Evolutionary conservation across 495 filamentous ascomycete species (phyloP).

Genomic region (Podospora pseudopauciseta): DNA sequence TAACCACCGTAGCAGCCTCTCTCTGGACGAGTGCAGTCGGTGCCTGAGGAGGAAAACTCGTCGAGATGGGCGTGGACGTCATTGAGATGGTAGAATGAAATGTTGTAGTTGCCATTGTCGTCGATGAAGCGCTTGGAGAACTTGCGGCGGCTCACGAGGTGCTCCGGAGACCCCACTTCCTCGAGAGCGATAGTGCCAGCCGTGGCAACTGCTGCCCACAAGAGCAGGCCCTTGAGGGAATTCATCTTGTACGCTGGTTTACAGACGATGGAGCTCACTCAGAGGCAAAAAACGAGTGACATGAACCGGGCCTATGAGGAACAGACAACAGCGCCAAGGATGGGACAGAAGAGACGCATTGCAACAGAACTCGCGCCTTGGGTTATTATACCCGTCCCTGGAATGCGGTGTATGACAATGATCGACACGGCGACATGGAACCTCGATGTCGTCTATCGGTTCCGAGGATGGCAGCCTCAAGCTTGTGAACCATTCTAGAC

Average conservation of each 20-base stretch:
- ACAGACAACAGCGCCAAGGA: not conserved
- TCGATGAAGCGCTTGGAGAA: constrained; percentile 51
- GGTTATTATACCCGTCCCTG: not conserved
- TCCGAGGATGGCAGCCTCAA: not conserved
- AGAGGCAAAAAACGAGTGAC: not conserved
- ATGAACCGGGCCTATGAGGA: not conserved
- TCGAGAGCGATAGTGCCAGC: not conserved
- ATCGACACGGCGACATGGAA: not conserved
- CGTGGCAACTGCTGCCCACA: not conserved
- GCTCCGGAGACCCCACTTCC: constrained; percentile 26
- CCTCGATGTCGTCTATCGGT: not conserved
- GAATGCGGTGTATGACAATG: not conserved
- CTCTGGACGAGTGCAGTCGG: constrained; percentile 49
- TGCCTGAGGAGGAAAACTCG: constrained; percentile 52
- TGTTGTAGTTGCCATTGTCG: constrained; percentile 51
- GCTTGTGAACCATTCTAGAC: not conserved
- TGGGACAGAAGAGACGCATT: not conserved
- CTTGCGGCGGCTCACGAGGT: constrained; percentile 37
- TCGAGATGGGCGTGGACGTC: constrained; percentile 60
- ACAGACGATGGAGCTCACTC: not conserved
- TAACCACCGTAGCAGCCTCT: constrained; percentile 59
- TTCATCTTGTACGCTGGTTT: not conserved
- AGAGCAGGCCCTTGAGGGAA: not conserved
- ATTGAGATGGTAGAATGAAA: constrained; percentile 61
- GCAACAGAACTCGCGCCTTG: not conserved